Percentiles rank a stretch among this genome's conserved stretches.
Conservation (phyloP, 176 grass and related monocot genomes). For the Avena eriantha region DNA sequence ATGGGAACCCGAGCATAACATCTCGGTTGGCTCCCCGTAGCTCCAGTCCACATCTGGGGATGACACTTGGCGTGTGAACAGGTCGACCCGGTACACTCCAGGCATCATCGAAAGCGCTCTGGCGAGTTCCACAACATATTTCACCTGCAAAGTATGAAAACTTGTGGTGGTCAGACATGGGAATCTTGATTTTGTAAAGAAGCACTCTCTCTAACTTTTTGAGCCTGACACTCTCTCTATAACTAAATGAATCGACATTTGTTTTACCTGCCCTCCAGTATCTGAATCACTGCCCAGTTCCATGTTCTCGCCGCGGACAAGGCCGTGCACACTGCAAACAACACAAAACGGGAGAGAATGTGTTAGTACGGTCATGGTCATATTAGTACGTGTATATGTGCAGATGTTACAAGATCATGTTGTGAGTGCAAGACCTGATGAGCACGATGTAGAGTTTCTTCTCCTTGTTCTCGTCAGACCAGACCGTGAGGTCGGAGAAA, state of each 20-base stretch:
- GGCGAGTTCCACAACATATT: slow-evolving; percentile 95
- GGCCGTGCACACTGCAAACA: slow-evolving; percentile 77
- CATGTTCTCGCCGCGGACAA: slow-evolving; percentile 98
- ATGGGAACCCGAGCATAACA: slow-evolving; percentile 66
- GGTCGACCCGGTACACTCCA: slow-evolving; percentile 77
- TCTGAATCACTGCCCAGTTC: slow-evolving; percentile 96
- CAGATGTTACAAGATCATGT: background rate
- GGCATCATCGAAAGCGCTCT: slow-evolving; percentile 94
- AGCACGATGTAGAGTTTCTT: slow-evolving; percentile 97
- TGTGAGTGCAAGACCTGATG: slow-evolving; percentile 54
- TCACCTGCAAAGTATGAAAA: slow-evolving; percentile 56
- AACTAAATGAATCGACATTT: slow-evolving; percentile 22
- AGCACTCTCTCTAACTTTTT: background rate
- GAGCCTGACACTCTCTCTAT: background rate
- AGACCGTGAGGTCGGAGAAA: slow-evolving; percentile 69
- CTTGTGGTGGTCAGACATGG: background rate
- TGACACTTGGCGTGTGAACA: slow-evolving; percentile 94
- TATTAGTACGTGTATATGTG: background rate
- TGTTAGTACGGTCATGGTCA: background rate
- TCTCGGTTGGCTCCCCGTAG: slow-evolving; percentile 93
- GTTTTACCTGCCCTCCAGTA: slow-evolving; percentile 86
- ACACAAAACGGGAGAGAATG: background rate
- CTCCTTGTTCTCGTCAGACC: slow-evolving; percentile 86
- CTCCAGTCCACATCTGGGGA: slow-evolving; percentile 97
- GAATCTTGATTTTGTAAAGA: background rate